Base-by-base conservation (phyloP, 2,329 filamentous ascomycete genomes). In the Cordyceps sp. region DNA sequence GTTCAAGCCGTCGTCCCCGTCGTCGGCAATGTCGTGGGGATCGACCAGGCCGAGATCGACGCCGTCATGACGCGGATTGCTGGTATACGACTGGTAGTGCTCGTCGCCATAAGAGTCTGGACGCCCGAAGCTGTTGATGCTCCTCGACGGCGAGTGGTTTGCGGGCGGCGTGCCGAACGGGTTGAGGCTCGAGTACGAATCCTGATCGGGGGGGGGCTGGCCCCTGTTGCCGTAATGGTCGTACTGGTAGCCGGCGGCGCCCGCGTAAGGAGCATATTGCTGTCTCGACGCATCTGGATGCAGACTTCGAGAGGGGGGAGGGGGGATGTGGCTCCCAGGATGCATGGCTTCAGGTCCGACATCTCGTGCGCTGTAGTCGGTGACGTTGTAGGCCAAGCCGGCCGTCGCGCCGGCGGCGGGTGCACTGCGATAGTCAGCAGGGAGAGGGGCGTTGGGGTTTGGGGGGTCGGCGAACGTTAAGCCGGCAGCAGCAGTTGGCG, bases 1-100 rank as follows among this genome's bases (percentile, higher is more conserved):
- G 5, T 69, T 64, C 32, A 90, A 65, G 2, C 79, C 84, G 49
- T 93, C 86, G 45, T 93, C 86, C 19, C 82, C 84, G 47, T 94
- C 86, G 49, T 93, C 86, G 16, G 69, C 70, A 40, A 93, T 86
- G 12, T 77, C 74, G 45, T 80, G 73, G 3, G 85, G 84, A 48
- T 93, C 76, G 36, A 90, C 67, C 2, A 69, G 58, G 25, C 69
- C 68, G 4, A 75, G 54, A 8, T 58, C 52, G 17, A 64, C 55
- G 36, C 65, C 64, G 20, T 54, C 64, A 53, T 47, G 56, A 25
- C 53, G 54, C 10, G 45, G 49, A 37, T 49, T 61, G 26, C 35
- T 37, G 29, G 55, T 69, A 45, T 70, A 71, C 41, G 68, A 65
- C 34, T 69, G 67, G 48, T 83, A 84, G 0, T 77, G 77, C 30